Evolutionary conservation across 2,329 filamentous ascomycete genomes (phyloP), one percentile per base, ranked within the genome.

Genomic region (Albophoma yamanashiensis): DNA sequence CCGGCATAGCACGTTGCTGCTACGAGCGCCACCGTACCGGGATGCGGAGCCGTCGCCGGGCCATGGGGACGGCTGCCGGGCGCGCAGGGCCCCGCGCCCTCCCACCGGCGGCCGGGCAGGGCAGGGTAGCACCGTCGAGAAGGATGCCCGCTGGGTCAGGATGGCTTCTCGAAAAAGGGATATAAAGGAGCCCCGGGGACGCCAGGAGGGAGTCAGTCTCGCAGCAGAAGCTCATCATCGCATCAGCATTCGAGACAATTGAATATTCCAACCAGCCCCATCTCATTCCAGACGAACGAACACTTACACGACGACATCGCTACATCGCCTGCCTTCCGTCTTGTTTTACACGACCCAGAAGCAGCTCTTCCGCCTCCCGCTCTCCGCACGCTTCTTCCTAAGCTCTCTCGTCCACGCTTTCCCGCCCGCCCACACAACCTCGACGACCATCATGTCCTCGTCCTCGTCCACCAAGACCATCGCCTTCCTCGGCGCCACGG

Each of bases 401-500:
- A n/a, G n/a, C n/a, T n/a, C 27, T 31, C 27, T 31, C 27, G 27
- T 31, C 27, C 27, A 31, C 27, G 27, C 27, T 31, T 31, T n/a
- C n/a, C n/a, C n/a, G n/a, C 27, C 5, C 27, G 5, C 22, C 12
- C 5, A 2, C 47, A 50, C 43, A 31, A 7, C 47, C 4, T 17
- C 7, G 7, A 31, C 25, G 2, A 4, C 12, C 45, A 20, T 9
- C 14, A 53, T 58, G 22, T 63, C 65, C 62, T 61, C 63, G 22
- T 63, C 65, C 62, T 61, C 63, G 43, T 25, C 64, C 57, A 58
- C 61, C 56, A 62, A 63, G 64, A 65, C 64, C 39, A 67, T 69
- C 58, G 65, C 67, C 62, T 68, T 78, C 67, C 72, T 79, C 64
- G 78, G 78, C 62, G 73, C 76, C 62, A 78, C 76, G 5, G 73